Percentiles rank a stretch among this genome's conserved stretches.
Conservation (phyloP, 495 filamentous ascomycete genomes). For the Aspergillus coremiiformis region DNA sequence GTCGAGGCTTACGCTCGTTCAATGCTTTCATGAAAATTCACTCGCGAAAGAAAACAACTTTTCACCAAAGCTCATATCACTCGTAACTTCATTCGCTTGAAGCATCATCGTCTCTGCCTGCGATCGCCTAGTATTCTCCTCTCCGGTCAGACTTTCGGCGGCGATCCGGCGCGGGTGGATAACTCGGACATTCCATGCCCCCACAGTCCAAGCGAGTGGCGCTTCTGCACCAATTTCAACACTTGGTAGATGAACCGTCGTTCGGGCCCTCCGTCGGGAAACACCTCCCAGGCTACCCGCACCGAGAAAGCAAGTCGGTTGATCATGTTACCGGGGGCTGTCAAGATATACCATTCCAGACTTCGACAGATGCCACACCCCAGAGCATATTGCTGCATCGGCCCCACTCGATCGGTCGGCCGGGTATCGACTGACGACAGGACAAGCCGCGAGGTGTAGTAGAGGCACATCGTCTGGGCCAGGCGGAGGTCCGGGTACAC, state of each 20-base stretch:
- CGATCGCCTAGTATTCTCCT: not conserved
- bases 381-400: constrained; percentile 32
- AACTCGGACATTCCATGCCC: constrained; percentile 37
- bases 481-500: constrained; percentile 36
- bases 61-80: not conserved
- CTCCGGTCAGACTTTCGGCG: not conserved
- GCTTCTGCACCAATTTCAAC: constrained; percentile 33
- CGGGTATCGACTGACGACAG: constrained; percentile 34
- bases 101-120: not conserved
- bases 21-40: not conserved
- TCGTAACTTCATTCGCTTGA: not conserved
- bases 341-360: constrained; percentile 36
- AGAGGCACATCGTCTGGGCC: constrained; percentile 39
- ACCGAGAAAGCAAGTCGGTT: constrained; percentile 40
- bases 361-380: constrained; percentile 39
- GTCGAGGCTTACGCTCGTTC: not conserved
- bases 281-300: constrained; percentile 39
- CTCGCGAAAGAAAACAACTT: not conserved
- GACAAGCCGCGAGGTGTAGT: constrained; percentile 31
- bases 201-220: constrained; percentile 36
- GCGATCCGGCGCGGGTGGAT: constrained; percentile 14
- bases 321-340: constrained; percentile 39
- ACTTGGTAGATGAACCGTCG: constrained; percentile 33
- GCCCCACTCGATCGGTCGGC: constrained; percentile 26
- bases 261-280: constrained; percentile 33